These are phyloP conservation scores for Berkeleyomyces basicola DNA, from an alignment of 2,329 filamentous ascomycete genomes.

Conservation along the genomic window DNA sequence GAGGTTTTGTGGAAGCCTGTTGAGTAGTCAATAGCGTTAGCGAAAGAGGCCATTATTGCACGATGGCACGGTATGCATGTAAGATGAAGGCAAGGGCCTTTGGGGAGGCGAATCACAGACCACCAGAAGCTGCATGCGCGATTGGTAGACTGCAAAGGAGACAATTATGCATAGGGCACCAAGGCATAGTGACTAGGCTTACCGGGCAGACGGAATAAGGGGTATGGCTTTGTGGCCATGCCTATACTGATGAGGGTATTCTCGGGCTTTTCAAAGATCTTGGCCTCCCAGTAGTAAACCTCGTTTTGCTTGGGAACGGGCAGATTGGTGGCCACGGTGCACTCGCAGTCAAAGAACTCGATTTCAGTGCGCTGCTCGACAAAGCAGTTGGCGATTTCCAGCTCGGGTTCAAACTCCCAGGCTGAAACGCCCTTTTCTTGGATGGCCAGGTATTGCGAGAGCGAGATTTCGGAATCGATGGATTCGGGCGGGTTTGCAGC, in stretches of 20 bases:
- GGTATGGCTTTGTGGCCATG: conserved; percentile 93
- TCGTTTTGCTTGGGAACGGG: conserved; percentile 98
- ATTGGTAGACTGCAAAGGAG: background rate
- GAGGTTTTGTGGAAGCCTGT: conserved; percentile 79
- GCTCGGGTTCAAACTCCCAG: conserved; percentile 98
- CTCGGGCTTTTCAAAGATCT: conserved; percentile 95
- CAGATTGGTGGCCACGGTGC: conserved; percentile 90
- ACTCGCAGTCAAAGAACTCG: conserved; percentile 96
- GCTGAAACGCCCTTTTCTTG: conserved; percentile 99
- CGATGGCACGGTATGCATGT: background rate
- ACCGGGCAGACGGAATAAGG: conserved; percentile 87
- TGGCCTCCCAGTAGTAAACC: conserved; percentile 98
- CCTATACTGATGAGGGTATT: conserved; percentile 75
- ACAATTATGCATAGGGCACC: background rate
- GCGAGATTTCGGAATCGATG: conserved; percentile 84
- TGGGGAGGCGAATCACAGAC: background rate
- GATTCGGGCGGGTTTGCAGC: conserved; percentile 92
- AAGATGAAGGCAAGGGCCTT: background rate
- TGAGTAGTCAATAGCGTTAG: conserved; percentile 2
- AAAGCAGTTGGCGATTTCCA: conserved; percentile 98
- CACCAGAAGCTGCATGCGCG: background rate
- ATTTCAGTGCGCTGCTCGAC: conserved; percentile 93
- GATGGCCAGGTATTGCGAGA: conserved; percentile 94
- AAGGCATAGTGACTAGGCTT: conserved; percentile 21
- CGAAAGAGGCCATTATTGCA: background rate